These are phyloP conservation scores for Ormosia semicastrata DNA, from an alignment of 306 rosid species.

Conservation along the genomic window DNA sequence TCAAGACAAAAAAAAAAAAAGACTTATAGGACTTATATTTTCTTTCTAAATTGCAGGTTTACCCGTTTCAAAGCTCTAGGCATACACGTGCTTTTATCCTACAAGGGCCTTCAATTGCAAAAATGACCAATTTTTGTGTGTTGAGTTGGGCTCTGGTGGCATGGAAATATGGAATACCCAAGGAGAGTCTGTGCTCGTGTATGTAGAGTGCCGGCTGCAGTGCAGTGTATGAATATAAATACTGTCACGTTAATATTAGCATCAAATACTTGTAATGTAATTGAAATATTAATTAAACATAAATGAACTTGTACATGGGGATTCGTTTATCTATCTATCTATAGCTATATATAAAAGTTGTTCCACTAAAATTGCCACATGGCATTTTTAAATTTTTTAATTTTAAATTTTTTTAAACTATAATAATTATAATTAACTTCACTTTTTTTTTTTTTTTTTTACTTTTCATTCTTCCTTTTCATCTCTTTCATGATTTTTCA, in stretches of 20 bases:
- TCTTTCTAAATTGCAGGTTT: slow-evolving; percentile 46
- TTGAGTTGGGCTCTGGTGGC: slow-evolving; percentile 23
- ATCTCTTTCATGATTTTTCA: too few species aligned
- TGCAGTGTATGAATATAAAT: slow-evolving; percentile 26
- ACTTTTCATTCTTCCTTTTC: too few species aligned
- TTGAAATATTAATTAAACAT: slow-evolving; percentile 26
- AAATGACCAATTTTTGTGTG: slow-evolving; percentile 12
- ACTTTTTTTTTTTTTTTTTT: too few species aligned
- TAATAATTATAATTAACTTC: too few species aligned
- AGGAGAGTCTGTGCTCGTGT: too few species aligned
- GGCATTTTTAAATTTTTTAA: too few species aligned
- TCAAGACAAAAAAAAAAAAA: too few species aligned
- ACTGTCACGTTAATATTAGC: slow-evolving; percentile 17
- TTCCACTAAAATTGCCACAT: too few species aligned
- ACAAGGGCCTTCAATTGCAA: slow-evolving; percentile 29
- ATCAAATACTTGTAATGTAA: slow-evolving; percentile 20
- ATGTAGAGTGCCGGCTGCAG: slow-evolving; percentile 20
- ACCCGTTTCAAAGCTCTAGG: slow-evolving; percentile 71
- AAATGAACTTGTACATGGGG: not conserved
- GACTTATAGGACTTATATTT: not conserved
- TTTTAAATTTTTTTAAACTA: too few species aligned
- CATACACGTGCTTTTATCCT: slow-evolving; percentile 8
- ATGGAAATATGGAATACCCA: too few species aligned
- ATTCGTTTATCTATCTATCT: not conserved
- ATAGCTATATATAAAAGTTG: too few species aligned